Evolutionary conservation across 495 filamentous ascomycete species (phyloP), one percentile per base, ranked within the genome.

Genomic region (Neurospora sublineolata): DNA sequence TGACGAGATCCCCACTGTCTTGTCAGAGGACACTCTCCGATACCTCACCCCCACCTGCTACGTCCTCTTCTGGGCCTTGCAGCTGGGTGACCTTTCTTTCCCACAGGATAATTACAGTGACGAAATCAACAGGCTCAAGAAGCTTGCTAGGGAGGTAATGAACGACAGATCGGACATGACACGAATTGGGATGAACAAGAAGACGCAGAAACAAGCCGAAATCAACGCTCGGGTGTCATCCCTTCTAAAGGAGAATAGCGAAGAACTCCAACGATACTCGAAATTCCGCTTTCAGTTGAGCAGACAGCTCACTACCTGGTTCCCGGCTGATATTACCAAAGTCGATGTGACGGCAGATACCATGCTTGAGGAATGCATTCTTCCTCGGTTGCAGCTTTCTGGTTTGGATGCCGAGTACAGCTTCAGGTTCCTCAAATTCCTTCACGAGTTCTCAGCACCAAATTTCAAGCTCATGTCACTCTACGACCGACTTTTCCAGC

Each of bases 41-140:
- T 83, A 85, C 11, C 81, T 97, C 58, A 94, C 88, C 64, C 82
- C 90, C 2, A 85, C 89, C 39, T 96, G 97, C 78, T 97, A 93
- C 77, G 89, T 92, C 37, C 92, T 92, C 3, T 99, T 99, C 83
- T 99, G 96, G 96, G 90, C 93, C 67, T 85, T 97, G 18, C 88
- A 92, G 30, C 87, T 94, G 16, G 88, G 90, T 33, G 95, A 98
- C 78, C 83, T 99, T 38, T 84, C 88, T 42, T 86, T 92, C 46
- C 91, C 92, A 1, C 85, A 87, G 69, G 85, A 87, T 58, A 91
- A 88, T 69, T 98, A 98, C 78, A 83, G 89, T 11, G 84, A 87
- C 14, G 94, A 96, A 74, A 87, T 86, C 38, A 85, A 84, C 7
- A 84, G 88, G 7, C 82, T 91, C 52, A 86, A 88, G 71, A 87